These are phyloP conservation scores for Elasticomyces elasticus DNA, from an alignment of 495 filamentous ascomycete species.

Conservation along the genomic window DNA sequence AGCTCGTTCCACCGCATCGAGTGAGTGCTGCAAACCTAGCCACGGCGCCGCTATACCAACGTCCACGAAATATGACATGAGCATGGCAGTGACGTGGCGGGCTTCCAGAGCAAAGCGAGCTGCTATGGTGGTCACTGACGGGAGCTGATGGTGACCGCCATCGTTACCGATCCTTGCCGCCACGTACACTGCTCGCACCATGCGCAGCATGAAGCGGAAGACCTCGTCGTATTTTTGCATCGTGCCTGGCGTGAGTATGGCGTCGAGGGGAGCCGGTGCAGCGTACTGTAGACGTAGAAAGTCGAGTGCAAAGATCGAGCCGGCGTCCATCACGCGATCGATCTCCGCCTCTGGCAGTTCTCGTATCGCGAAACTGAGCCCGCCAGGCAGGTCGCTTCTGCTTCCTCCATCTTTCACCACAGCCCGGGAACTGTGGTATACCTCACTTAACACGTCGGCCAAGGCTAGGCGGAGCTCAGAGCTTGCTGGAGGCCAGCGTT, in stretches of 20 bases:
- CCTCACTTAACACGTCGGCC: conserved; percentile 76
- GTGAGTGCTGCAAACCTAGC: conserved; percentile 54
- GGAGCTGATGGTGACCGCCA: background rate
- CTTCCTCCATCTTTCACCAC: conserved; percentile 16
- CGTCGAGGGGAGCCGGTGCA: conserved; percentile 59
- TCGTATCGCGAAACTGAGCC: conserved; percentile 78
- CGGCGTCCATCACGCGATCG: conserved; percentile 64
- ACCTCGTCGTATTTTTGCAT: conserved; percentile 74
- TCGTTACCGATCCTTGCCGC: conserved; percentile 46
- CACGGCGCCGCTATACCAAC: conserved; percentile 62
- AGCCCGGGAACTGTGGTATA: conserved; percentile 36
- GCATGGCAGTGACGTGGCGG: conserved; percentile 60
- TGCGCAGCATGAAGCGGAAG: conserved; percentile 66
- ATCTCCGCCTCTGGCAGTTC: conserved; percentile 67
- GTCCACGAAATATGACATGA: conserved; percentile 68
- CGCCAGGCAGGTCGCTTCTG: conserved; percentile 53
- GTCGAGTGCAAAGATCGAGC: conserved; percentile 75
- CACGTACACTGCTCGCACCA: conserved; percentile 71
- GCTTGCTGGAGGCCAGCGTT: conserved; percentile 85
- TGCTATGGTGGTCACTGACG: conserved; percentile 33
- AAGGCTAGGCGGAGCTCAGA: conserved; percentile 81
- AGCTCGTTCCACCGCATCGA: conserved; percentile 50
- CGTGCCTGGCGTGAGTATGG: conserved; percentile 56
- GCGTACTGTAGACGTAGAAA: conserved; percentile 82
- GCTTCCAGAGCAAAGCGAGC: conserved; percentile 64